A percentile compares a stretch with the other conserved stretches of the same genome.
phyloP scores from a whole-genome alignment of 2,329 filamentous ascomycete genomes.

The Pseudogymnoascus sp. region DNA sequence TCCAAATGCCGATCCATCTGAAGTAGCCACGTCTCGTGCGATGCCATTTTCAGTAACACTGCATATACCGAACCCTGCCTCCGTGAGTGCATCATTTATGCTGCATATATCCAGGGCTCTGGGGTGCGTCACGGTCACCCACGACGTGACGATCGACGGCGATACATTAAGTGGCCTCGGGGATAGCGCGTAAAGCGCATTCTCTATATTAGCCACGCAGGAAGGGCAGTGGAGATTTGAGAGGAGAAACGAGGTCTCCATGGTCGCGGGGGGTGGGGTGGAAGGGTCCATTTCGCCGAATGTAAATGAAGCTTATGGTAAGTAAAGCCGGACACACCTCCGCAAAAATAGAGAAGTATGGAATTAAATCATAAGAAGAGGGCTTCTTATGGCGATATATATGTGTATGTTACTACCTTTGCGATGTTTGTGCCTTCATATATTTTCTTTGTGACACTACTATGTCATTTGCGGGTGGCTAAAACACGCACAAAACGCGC shows the following conservation, averaged over 20 bases:
- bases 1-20: conserved; percentile 1
- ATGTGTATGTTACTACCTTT: background rate
- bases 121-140: conserved; percentile 53
- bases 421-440: conserved; percentile 4
- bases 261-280: conserved; percentile 26
- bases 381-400: conserved; percentile 1
- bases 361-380: background rate
- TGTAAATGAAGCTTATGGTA: conserved; percentile 1
- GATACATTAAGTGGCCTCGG: conserved; percentile 50
- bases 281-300: conserved; percentile 3
- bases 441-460: background rate
- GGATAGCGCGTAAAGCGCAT: conserved; percentile 42
- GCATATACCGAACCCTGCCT: conserved; percentile 51
- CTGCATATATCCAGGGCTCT: conserved; percentile 34
- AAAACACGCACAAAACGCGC: conserved; percentile 2
- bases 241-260: conserved; percentile 45
- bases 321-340: background rate
- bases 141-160: conserved; percentile 63
- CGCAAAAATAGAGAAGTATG: background rate
- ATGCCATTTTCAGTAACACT: conserved; percentile 16
- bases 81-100: conserved; percentile 42
- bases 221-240: conserved; percentile 72
- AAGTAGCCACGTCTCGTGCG: conserved; percentile 1
- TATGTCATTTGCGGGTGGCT: background rate
- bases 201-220: conserved; percentile 59